A percentile compares a stretch with the other conserved stretches of the same genome.
Conservation (phyloP, 345 rosid genomes). For the Reutealis trisperma region DNA sequence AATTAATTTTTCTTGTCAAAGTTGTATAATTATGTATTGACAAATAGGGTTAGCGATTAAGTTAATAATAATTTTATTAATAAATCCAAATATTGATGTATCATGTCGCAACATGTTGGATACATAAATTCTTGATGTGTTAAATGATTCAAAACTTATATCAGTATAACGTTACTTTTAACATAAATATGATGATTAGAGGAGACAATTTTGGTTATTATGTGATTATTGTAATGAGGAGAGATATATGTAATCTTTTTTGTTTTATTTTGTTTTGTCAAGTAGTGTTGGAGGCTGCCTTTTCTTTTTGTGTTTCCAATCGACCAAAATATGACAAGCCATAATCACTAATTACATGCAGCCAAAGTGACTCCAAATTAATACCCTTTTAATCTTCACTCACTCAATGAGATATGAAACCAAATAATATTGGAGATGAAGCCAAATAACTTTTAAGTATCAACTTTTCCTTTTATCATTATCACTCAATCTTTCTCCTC, state of each 20-base stretch:
- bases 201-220: not conserved
- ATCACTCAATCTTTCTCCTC: not conserved
- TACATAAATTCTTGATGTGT: not conserved
- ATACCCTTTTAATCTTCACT: not conserved
- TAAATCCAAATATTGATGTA: not conserved
- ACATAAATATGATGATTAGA: not conserved
- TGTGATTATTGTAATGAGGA: not conserved
- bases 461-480: not conserved
- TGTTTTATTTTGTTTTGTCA: not conserved
- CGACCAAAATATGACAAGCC: not conserved
- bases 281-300: slow-evolving; percentile 8
- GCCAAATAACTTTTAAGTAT: not conserved
- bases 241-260: not conserved
- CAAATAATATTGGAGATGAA: not conserved
- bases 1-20: not conserved
- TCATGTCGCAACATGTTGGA: slow-evolving; percentile 6
- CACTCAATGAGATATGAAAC: not conserved
- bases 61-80: not conserved
- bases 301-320: not conserved
- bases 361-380: not conserved
- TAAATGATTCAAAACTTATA: not conserved
- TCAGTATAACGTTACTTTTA: not conserved
- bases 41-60: not conserved
- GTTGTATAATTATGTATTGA: not conserved
- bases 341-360: not conserved